phyloP scores from a whole-genome alignment of 139 green algal genomes.

The Deuterostichococcus epilithicus region DNA sequence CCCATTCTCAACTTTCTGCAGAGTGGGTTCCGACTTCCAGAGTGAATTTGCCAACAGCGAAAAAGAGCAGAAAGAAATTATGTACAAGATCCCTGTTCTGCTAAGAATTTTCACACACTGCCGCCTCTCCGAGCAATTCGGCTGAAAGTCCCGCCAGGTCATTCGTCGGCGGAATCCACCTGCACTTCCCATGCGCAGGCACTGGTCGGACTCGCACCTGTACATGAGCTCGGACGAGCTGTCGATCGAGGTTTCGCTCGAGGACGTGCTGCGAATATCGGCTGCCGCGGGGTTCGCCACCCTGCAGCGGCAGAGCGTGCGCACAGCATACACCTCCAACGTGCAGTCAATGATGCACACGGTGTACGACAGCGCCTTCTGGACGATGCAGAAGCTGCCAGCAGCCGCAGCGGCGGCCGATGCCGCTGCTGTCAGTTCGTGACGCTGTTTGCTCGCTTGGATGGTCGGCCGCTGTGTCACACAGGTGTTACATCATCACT shows the following conservation, averaged over 20 bases:
- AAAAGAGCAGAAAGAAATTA: too few relatives aligned
- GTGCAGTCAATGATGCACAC: background rate
- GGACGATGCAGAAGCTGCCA: background rate
- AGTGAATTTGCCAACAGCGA: too few relatives aligned
- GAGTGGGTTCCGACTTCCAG: too few relatives aligned
- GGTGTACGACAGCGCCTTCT: background rate
- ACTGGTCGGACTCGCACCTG: slow-evolving; percentile 31
- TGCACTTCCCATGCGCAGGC: background rate
- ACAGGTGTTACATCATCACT: too few relatives aligned
- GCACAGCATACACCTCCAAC: slow-evolving; percentile 23
- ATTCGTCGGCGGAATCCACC: slow-evolving; percentile 27
- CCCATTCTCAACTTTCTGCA: too few relatives aligned
- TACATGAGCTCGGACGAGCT: slow-evolving; percentile 43
- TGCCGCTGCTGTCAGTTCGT: background rate
- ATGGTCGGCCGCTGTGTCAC: too few relatives aligned
- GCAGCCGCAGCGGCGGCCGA: too few relatives aligned
- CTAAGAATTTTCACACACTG: too few relatives aligned
- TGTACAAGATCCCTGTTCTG: too few relatives aligned
- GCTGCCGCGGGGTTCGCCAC: slow-evolving; percentile 43
- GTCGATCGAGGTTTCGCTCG: slow-evolving; percentile 73
- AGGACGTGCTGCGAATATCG: slow-evolving; percentile 57
- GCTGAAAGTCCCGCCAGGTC: too few relatives aligned
- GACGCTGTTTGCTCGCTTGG: too few relatives aligned
- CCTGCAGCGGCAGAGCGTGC: slow-evolving; percentile 21
- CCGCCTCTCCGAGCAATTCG: too few relatives aligned